phyloP scores from a whole-genome alignment of 1,284 basidiomycete species.

The Phylloporus sp. region DNA sequence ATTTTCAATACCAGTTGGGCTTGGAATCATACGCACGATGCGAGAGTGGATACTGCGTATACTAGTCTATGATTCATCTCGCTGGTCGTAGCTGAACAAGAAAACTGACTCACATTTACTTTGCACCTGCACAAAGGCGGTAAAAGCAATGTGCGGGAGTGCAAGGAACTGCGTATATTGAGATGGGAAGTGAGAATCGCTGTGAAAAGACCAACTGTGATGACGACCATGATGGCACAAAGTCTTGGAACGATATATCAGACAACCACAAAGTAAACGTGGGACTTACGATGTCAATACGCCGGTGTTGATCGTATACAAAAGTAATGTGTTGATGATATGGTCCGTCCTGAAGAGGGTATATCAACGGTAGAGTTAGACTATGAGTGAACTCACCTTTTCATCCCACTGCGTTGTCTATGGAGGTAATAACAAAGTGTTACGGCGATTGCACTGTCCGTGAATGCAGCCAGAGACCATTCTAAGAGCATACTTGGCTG shows the following conservation, averaged over 20 bases:
- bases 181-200: background rate
- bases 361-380: background rate
- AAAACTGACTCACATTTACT: constrained; percentile 9
- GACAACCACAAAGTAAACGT: background rate
- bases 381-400: constrained; percentile 6
- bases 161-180: background rate
- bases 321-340: constrained; percentile 21
- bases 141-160: background rate
- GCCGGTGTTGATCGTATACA: constrained; percentile 25
- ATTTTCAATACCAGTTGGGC: background rate
- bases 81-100: background rate
- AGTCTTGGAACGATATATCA: background rate
- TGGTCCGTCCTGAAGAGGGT: constrained; percentile 14
- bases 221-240: background rate
- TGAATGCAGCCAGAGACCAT: constrained; percentile 12
- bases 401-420: constrained; percentile 18
- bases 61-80: background rate
- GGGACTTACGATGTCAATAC: constrained; percentile 13
- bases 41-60: constrained; percentile 17
- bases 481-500: constrained; percentile 18
- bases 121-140: constrained; percentile 12
- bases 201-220: background rate
- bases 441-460: constrained; percentile 13
- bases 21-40: constrained; percentile 13
- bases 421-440: constrained; percentile 22